Conservation (phyloP, 805 yeast genomes). For the Kodamaea kakaduensis region DNA sequence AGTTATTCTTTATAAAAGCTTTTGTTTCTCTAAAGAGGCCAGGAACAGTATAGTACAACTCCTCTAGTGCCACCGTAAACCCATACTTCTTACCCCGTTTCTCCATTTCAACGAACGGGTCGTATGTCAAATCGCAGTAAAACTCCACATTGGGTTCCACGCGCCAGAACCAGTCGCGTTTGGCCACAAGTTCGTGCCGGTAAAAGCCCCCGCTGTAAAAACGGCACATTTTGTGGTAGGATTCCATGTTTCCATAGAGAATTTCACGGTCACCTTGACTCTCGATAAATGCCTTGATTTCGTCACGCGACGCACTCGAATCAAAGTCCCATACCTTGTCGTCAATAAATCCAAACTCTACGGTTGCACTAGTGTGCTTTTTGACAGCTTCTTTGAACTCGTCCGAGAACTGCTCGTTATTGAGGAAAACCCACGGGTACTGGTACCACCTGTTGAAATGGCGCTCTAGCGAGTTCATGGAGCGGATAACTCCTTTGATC, state of each 20-base stretch:
- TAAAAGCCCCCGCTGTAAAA: constrained; percentile 81
- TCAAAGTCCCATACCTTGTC: constrained; percentile 65
- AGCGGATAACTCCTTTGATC: constrained; percentile 65
- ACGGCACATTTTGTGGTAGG: constrained; percentile 95
- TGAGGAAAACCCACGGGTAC: constrained; percentile 89
- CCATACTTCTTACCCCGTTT: constrained; percentile 66
- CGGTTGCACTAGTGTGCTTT: constrained; percentile 53
- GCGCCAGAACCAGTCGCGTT: constrained; percentile 91
- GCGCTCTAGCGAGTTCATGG: constrained; percentile 72
- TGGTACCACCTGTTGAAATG: constrained; percentile 92
- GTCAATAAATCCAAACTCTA: constrained; percentile 69
- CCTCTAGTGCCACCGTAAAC: constrained; percentile 70
- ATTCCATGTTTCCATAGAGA: constrained; percentile 75
- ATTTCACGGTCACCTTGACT: constrained; percentile 80
- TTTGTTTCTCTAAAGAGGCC: constrained; percentile 70
- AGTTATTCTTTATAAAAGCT: constrained; percentile 48
- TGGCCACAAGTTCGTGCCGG: constrained; percentile 67
- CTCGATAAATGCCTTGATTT: constrained; percentile 54
- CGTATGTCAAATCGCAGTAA: constrained; percentile 68
- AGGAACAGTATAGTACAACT: constrained; percentile 78
- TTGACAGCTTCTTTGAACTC: constrained; percentile 55
- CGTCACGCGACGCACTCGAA: constrained; percentile 34
- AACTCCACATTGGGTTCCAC: constrained; percentile 86
- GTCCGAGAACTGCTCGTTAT: constrained; percentile 69
- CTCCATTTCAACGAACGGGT: constrained; percentile 70